Evolutionary conservation across 2,329 filamentous ascomycete genomes (phyloP).

Genomic region (Fusarium oxysporum): DNA sequence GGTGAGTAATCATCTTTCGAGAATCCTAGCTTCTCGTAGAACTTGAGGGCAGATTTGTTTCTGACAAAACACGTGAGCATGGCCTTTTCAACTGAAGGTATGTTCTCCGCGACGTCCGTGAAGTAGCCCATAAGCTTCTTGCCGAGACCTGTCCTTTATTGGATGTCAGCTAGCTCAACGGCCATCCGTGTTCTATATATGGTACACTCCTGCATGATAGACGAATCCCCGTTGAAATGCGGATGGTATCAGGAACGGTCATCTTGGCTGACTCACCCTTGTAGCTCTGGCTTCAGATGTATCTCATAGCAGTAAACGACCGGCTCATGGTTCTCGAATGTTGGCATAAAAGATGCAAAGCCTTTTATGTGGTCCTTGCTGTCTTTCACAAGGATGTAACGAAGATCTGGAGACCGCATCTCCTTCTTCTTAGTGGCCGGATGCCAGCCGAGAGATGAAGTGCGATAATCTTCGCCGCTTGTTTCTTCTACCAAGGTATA

Average conservation of each 20-base stretch:
- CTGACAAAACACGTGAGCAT: constrained; percentile 80
- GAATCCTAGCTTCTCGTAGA: constrained; percentile 73
- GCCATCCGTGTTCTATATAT: constrained; percentile 4
- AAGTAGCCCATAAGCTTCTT: constrained; percentile 68
- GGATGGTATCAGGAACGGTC: not conserved
- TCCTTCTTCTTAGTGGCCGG: constrained; percentile 70
- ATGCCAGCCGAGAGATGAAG: constrained; percentile 73
- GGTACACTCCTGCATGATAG: not conserved
- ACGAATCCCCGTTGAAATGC: constrained; percentile 3
- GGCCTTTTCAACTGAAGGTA: constrained; percentile 69
- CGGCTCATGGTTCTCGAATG: constrained; percentile 71
- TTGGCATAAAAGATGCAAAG: constrained; percentile 79
- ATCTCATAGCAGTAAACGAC: constrained; percentile 86
- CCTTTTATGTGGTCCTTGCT: constrained; percentile 54
- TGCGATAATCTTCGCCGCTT: constrained; percentile 72
- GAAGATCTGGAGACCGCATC: constrained; percentile 75
- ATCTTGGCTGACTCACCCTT: constrained; percentile 57
- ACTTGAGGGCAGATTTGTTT: constrained; percentile 67
- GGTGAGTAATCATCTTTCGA: constrained; percentile 67
- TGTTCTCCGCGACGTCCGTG: constrained; percentile 63
- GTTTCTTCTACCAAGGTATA: constrained; percentile 71
- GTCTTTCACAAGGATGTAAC: constrained; percentile 72
- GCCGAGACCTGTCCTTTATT: constrained; percentile 70
- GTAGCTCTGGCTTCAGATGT: constrained; percentile 69
- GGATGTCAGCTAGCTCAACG: constrained; percentile 18